Evolutionary conservation across 305 asterid species (phyloP).

Genomic region (Rubia occidens): DNA sequence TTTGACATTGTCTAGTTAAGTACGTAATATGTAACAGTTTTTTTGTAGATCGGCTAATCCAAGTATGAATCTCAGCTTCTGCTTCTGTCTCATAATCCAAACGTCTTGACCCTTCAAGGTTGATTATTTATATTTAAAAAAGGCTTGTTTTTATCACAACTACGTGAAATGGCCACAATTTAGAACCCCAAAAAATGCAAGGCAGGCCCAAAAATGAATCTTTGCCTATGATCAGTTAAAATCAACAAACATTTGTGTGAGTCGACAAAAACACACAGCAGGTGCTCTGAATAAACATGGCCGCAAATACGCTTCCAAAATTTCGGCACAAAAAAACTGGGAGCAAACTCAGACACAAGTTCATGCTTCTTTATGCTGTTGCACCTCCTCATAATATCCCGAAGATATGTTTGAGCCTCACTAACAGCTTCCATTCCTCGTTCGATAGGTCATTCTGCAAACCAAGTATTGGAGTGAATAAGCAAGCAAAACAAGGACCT

Average conservation of each 20-base stretch:
- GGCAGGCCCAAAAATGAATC: background rate
- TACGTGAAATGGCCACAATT: background rate
- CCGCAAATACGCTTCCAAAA: background rate
- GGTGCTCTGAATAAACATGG: background rate
- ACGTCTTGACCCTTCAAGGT: too few species aligned
- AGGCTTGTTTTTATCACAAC: background rate
- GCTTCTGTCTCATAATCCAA: too few species aligned
- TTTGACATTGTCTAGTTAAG: too few species aligned
- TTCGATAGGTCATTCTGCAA: constrained; percentile 54
- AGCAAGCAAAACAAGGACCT: background rate
- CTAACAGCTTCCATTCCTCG: constrained; percentile 65
- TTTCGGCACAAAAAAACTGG: constrained; percentile 5
- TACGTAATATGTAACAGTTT: too few species aligned
- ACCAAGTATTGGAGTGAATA: constrained; percentile 16
- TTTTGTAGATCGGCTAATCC: too few species aligned
- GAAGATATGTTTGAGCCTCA: constrained; percentile 65
- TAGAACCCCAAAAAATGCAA: background rate
- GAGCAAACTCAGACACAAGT: background rate
- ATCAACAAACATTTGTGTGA: background rate
- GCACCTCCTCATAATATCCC: constrained; percentile 47
- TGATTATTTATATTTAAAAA: too few species aligned
- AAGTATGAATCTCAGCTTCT: too few species aligned
- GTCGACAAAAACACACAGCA: background rate
- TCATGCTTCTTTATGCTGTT: background rate
- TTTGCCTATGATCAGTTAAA: background rate